phyloP scores from a whole-genome alignment of 208 protist genomes.

The Trypanosomatidae sp. region DNA sequence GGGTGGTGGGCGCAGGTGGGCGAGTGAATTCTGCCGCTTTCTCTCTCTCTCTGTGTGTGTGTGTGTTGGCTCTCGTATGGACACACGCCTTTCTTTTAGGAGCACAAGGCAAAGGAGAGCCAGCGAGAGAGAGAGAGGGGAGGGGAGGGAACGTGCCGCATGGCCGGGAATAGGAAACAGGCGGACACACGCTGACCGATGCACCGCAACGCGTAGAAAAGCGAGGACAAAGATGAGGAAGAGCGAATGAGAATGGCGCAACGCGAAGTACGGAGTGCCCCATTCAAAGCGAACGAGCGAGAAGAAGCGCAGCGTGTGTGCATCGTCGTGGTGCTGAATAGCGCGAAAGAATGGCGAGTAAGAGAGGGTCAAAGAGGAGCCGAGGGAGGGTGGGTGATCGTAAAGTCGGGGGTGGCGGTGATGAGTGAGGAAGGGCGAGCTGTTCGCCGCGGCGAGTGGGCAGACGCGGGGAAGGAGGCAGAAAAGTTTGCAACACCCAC shows the following conservation, averaged over 20 bases:
- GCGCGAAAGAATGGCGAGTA: background rate
- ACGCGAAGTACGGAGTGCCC: too few species aligned
- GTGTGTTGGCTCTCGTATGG: background rate
- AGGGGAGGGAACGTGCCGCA: background rate
- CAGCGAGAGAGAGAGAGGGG: background rate
- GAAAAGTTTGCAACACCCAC: background rate
- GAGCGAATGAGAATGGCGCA: background rate
- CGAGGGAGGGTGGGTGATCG: background rate
- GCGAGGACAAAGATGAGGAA: background rate
- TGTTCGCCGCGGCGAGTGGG: background rate
- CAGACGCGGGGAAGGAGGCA: background rate
- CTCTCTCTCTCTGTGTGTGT: background rate
- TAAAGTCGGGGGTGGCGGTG: background rate
- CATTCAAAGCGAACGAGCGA: background rate
- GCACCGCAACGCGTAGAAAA: background rate
- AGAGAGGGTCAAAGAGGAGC: background rate
- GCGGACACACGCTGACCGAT: background rate
- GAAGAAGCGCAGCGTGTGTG: slow-evolving; percentile 2
- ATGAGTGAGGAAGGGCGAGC: background rate
- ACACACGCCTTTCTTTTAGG: too few species aligned
- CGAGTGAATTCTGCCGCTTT: background rate
- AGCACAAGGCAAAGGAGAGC: background rate
- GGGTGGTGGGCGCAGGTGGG: background rate
- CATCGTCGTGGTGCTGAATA: background rate
- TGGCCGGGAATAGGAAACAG: background rate